Evolutionary conservation across 805 yeast species (phyloP).

Genomic region (Pichia insulana): DNA sequence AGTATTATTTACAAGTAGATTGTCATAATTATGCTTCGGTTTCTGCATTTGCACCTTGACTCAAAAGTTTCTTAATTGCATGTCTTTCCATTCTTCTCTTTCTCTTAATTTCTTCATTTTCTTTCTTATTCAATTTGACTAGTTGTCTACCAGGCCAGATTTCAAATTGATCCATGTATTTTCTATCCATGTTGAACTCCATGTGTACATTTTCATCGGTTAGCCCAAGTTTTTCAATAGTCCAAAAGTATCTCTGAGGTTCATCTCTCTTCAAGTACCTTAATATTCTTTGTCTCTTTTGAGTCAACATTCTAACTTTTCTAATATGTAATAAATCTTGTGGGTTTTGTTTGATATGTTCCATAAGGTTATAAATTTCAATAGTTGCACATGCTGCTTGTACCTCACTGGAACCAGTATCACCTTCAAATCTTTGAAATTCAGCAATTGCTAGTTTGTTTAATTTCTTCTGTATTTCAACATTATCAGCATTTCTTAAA

Average conservation of each 20-base stretch:
- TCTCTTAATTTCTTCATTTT: slow-evolving; percentile 37
- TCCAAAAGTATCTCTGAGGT: slow-evolving; percentile 76
- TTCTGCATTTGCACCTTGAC: slow-evolving; percentile 7
- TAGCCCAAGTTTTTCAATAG: slow-evolving; percentile 80
- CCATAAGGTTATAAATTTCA: slow-evolving; percentile 66
- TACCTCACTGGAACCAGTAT: slow-evolving; percentile 91
- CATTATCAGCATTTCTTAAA: slow-evolving; percentile 58
- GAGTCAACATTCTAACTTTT: slow-evolving; percentile 72
- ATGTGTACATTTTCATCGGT: slow-evolving; percentile 67
- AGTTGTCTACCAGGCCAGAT: slow-evolving; percentile 69
- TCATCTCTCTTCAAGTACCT: slow-evolving; percentile 74
- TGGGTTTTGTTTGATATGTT: slow-evolving; percentile 59
- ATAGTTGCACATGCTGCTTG: slow-evolving; percentile 90
- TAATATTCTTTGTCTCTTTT: slow-evolving; percentile 76
- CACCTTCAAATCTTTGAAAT: slow-evolving; percentile 78
- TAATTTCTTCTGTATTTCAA: slow-evolving; percentile 51
- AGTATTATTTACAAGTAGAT: neutral
- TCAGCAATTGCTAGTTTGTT: slow-evolving; percentile 62
- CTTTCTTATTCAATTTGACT: slow-evolving; percentile 47
- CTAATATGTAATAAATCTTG: slow-evolving; percentile 70
- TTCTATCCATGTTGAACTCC: slow-evolving; percentile 76
- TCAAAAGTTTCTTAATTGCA: slow-evolving; percentile 24
- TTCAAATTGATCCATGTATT: slow-evolving; percentile 68
- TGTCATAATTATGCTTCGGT: neutral
- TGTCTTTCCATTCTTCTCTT: slow-evolving; percentile 39